Base-by-base conservation (phyloP, 805 yeast genomes). In the Wickerhamiella brachini region DNA sequence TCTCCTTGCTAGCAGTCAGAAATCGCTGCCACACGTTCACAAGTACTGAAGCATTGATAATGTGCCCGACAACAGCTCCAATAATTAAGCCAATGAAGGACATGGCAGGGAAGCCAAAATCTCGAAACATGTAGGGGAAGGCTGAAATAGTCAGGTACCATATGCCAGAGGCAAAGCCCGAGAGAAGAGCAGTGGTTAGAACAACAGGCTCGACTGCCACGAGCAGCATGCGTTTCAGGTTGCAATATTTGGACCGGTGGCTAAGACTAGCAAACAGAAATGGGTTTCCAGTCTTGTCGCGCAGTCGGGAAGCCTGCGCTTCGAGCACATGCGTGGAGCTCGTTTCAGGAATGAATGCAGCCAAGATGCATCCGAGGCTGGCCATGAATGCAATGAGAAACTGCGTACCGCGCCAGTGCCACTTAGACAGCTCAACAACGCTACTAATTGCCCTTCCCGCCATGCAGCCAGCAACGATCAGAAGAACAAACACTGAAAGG, bases 1-100 rank as follows among this genome's bases (percentile, higher is more conserved):
- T 83, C 66, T 88, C 96, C 0, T 96, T 94, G 10, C 80, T 75
- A 1, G 80, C 76, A 0, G 79, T 77, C 39, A 70, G 59, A 59
- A 80, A 84, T 29, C 67, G 65, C 13, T 68, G 72, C 62, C 85
- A 95, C 47, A 64, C 65, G 12, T 15, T 4, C 3, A 3, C 12
- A 29, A 29, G 34, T 3, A 29, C 5, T 9, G 34, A 4, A 29
- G 34, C 8, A 15, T 29, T 29, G 53, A 65, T 70, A 58, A 67
- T 68, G 44, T 81, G 67, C 61, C 79, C 75, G 51, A 68, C 65
- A 0, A 61, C 49, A 29, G 82, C 80, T 49, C 88, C 85, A 31
- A 77, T 24, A 9, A 76, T 29, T 67, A 80, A 71, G 55, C 95
- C 95, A 50, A 85, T 63, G 45, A 82, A 72, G 8, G 34, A 15